Evolutionary conservation across 305 asterid species (phyloP).

Genomic region (Fraxinus velutina): DNA sequence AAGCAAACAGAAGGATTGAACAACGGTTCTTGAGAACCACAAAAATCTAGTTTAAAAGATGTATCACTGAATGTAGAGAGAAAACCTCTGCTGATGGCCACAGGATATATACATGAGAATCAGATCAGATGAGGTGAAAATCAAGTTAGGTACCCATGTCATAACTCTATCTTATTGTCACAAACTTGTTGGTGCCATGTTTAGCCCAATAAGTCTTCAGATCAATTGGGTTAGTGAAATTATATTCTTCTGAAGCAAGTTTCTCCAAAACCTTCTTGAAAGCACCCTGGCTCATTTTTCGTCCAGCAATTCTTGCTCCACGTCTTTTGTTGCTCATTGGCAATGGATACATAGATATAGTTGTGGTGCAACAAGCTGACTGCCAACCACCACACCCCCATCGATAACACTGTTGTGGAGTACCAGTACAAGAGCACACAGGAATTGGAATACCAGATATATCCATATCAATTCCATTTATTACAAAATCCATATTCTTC

Average conservation of each 20-base stretch:
- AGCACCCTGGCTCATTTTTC: constrained; percentile 99
- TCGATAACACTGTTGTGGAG: constrained; percentile 89
- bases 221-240: constrained; percentile 76
- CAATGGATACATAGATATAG: constrained; percentile 87
- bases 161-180: constrained; percentile 72
- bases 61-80: constrained; percentile 37
- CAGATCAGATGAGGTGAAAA: constrained; percentile 36
- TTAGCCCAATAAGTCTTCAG: constrained; percentile 97
- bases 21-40: constrained; percentile 34
- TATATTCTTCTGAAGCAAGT: constrained; percentile 71
- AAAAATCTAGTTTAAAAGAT: constrained; percentile 35
- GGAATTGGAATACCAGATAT: constrained; percentile 89
- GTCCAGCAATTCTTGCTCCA: constrained; percentile 92
- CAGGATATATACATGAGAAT: constrained; percentile 56
- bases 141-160: constrained; percentile 21
- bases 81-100: constrained; percentile 48
- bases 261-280: constrained; percentile 95
- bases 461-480: constrained; percentile 87
- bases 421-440: constrained; percentile 91
- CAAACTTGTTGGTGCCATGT: constrained; percentile 97
- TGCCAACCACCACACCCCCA: constrained; percentile 99
- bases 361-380: constrained; percentile 95
- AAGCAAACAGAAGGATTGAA: constrained; percentile 40
- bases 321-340: constrained; percentile 96
- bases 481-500: constrained; percentile 72